Percentiles rank a stretch among this genome's conserved stretches.
Evolutionary conservation across 345 rosid species (phyloP).

Genomic region (Eucalyptus urophylla): DNA sequence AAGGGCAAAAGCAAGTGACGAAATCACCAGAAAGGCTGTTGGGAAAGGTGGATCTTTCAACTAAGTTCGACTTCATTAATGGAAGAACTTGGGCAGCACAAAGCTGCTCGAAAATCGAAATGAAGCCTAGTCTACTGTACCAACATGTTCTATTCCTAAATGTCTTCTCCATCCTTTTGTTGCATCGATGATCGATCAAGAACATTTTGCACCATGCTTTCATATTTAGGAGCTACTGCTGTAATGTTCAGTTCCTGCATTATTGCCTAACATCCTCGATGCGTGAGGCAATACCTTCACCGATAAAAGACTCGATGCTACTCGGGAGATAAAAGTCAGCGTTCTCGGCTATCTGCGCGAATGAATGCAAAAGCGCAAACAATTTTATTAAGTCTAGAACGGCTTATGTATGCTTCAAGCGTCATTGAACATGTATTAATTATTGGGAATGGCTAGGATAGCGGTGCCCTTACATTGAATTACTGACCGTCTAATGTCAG

Average conservation of each 20-base stretch:
- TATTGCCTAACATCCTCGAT: not conserved
- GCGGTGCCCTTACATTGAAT: too few relatives aligned
- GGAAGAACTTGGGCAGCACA: not conserved
- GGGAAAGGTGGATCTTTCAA: slow-evolving; percentile 9
- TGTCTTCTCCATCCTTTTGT: not conserved
- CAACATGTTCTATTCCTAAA: not conserved
- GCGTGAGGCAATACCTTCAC: not conserved
- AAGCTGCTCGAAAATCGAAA: not conserved
- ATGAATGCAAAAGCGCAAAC: not conserved
- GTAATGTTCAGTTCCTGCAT: not conserved
- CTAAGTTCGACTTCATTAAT: not conserved
- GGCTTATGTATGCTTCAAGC: not conserved
- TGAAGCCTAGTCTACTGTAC: not conserved
- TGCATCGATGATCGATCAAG: not conserved
- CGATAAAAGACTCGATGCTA: not conserved
- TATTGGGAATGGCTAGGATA: too few relatives aligned
- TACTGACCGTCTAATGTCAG: too few relatives aligned
- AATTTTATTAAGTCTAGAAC: not conserved
- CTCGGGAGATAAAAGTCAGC: not conserved
- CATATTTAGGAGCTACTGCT: not conserved
- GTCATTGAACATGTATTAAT: not conserved
- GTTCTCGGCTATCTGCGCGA: too few relatives aligned
- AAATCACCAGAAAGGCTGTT: slow-evolving; percentile 2
- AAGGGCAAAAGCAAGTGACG: not conserved
- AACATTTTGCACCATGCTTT: not conserved